phyloP scores from a whole-genome alignment of 139 green algal genomes.

The Volvox reticuliferus region DNA sequence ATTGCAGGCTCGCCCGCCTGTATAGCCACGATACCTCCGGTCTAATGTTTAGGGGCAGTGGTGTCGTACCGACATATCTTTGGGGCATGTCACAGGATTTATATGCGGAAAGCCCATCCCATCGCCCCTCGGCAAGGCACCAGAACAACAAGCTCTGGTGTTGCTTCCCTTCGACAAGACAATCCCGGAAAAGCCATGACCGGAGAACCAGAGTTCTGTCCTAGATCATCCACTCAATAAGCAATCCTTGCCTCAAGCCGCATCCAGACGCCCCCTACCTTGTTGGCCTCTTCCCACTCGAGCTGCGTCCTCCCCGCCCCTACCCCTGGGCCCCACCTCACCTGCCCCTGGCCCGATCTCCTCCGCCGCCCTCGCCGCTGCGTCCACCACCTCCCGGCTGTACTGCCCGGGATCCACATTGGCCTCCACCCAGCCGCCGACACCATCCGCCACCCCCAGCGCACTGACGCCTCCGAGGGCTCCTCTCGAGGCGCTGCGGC shows the following conservation, averaged over 20 bases:
- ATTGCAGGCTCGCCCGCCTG: too few species aligned
- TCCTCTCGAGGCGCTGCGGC: background rate
- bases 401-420: slow-evolving; percentile 85
- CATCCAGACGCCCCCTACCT: background rate
- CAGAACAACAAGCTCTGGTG: too few species aligned
- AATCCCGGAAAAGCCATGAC: too few species aligned
- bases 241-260: background rate
- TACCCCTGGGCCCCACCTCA: background rate
- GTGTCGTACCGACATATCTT: too few species aligned
- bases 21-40: too few species aligned
- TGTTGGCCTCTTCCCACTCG: background rate
- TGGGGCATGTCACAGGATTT: too few species aligned
- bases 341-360: background rate
- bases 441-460: slow-evolving; percentile 92
- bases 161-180: too few species aligned
- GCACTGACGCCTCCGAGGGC: background rate
- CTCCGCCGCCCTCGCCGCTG: slow-evolving; percentile 20
- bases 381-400: slow-evolving; percentile 68
- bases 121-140: too few species aligned
- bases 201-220: too few species aligned
- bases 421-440: slow-evolving; percentile 86
- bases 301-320: background rate
- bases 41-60: too few species aligned
- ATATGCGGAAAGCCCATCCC: too few species aligned
- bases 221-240: too few species aligned